Evolutionary conservation across 352 stramenopile genomes (phyloP), one percentile per base, ranked within the genome.

Genomic region (Phytopythium delawarense): DNA sequence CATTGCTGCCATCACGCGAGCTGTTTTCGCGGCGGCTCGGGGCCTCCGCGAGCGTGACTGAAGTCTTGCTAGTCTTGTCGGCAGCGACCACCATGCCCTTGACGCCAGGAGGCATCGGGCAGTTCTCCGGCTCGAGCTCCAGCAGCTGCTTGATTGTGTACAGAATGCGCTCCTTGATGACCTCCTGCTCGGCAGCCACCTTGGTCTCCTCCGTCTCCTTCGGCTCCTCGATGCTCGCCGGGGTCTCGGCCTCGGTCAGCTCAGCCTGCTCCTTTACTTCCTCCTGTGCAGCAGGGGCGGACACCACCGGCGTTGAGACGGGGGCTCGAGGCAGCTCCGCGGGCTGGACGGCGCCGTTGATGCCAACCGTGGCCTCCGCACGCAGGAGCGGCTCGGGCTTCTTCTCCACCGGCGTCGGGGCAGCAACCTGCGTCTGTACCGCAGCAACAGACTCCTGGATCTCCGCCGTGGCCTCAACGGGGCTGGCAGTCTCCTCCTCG

Each of bases 111-210:
- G 84, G 84, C 49, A 91, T 78, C 13, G 66, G 66, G 18, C 75
- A 89, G 34, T 60, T 62, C 51, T 79, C 73, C 7, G 81, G 81
- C 55, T 91, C 80, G 70, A 93, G 79, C 66, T 86, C 77, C 0
- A 93, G 71, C 57, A 93, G 60, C 61, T 90, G 71, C 25, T 84
- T 78, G 49, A 93, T 89, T 23, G 84, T 89, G 70, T 91, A 93
- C 50, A 88, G 75, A 66, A 91, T 83, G 45, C 81, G 80, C 54
- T 77, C 76, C 13, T 66, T 63, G 40, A 82, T 84, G 58, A 75
- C 70, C 28, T 65, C 64, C 60, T 81, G 64, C 57, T 69, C 65
- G 15, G 70, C 61, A 16, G 54, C 52, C 57, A 69, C 62, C 28
- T 63, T 55, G 18, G 59, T 54, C 32, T 54, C 55, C 18, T 18